These are phyloP conservation scores for Tolypocladium ovalisporum DNA, from an alignment of 2,329 filamentous ascomycete genomes.

Conservation along the genomic window DNA sequence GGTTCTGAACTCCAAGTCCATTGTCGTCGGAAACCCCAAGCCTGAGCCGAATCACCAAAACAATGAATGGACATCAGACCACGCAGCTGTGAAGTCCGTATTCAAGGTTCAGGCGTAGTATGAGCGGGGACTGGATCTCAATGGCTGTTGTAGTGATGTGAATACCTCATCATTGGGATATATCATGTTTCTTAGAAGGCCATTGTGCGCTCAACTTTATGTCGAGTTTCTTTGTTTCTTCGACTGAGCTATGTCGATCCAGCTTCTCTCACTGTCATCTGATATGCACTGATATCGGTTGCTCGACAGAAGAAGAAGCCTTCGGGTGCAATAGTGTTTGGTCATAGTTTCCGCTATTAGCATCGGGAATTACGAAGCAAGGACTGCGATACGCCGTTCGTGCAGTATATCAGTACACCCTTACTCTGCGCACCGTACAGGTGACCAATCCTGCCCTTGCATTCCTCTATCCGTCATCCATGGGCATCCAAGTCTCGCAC, in stretches of 20 bases:
- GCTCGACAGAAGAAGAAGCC: too few species aligned
- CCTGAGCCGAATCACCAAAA: conserved; percentile 17
- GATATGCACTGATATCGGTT: too few species aligned
- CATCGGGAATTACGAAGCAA: background rate
- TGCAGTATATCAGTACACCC: too few species aligned
- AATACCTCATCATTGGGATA: background rate
- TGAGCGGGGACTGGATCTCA: background rate
- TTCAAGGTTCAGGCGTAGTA: conserved; percentile 8
- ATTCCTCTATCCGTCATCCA: too few species aligned
- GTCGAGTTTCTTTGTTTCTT: too few species aligned
- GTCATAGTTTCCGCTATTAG: too few species aligned
- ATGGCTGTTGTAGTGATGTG: background rate
- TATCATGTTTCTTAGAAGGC: too few species aligned
- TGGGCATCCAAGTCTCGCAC: background rate
- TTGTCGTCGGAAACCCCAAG: conserved; percentile 20
- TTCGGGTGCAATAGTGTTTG: too few species aligned
- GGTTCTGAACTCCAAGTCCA: conserved; percentile 13
- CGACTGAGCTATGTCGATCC: too few species aligned
- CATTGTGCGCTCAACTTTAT: too few species aligned
- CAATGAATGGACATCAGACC: conserved; percentile 29
- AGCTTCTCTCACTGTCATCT: too few species aligned
- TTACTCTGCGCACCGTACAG: background rate
- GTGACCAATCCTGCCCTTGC: too few species aligned
- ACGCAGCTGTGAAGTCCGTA: conserved; percentile 17
- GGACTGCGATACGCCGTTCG: background rate